Conservation (phyloP, 225 moss, liverwort and hornwort species). For the Sphagnum contortum region DNA sequence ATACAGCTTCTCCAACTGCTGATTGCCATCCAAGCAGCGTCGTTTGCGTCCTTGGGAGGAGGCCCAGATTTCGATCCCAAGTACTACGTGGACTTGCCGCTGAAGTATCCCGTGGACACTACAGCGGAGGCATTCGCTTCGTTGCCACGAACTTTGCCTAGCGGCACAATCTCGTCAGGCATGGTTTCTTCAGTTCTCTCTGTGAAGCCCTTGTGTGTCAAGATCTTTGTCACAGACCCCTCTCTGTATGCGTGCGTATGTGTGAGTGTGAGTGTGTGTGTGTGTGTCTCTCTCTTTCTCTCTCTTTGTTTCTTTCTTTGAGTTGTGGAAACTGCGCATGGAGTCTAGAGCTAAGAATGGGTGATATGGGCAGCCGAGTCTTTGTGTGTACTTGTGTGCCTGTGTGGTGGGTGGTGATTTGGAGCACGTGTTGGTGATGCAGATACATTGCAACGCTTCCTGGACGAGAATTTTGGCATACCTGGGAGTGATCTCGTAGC, state of each 20-base stretch:
- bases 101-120: constrained; percentile 9
- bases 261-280: no score
- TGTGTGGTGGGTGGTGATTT: no score
- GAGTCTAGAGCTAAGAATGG: no score
- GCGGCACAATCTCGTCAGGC: constrained; percentile 21
- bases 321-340: no score
- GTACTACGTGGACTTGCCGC: constrained; percentile 47
- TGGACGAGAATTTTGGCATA: constrained; percentile 41
- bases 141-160: constrained; percentile 10
- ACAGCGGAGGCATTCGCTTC: constrained; percentile 24
- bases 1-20: constrained; percentile 23
- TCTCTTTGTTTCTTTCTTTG: no score
- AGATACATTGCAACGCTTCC: constrained; percentile 33
- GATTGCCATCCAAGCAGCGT: constrained; percentile 37
- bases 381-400: no score
- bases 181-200: no score
- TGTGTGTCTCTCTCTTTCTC: no score
- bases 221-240: no score
- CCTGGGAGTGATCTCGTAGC: constrained; percentile 54
- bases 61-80: constrained; percentile 31
- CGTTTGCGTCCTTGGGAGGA: constrained; percentile 22
- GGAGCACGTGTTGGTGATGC: not conserved
- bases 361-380: no score
- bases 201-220: no score
- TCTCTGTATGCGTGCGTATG: no score